These are phyloP conservation scores for Sporisorium reilianum DNA, from an alignment of 1,284 basidiomycete genomes.

Conservation along the genomic window DNA sequence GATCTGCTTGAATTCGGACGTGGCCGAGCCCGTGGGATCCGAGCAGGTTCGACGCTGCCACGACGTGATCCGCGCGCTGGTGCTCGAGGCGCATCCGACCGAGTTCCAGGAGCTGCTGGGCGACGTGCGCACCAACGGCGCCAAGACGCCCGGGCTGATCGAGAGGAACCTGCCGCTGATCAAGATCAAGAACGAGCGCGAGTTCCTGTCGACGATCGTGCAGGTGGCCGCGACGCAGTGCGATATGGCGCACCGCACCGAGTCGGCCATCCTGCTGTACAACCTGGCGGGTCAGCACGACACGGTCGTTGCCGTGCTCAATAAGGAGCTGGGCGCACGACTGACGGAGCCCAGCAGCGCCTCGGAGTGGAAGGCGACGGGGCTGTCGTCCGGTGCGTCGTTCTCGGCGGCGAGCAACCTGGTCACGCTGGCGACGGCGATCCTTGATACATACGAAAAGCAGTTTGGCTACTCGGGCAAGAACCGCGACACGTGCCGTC, in stretches of 20 bases:
- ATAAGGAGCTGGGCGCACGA: slow-evolving; percentile 85
- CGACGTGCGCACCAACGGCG: slow-evolving; percentile 87
- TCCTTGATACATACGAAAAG: slow-evolving; percentile 86
- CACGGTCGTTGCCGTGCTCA: slow-evolving; percentile 88
- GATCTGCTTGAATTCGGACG: slow-evolving; percentile 82
- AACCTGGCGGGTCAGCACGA: slow-evolving; percentile 92
- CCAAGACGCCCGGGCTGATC: slow-evolving; percentile 86
- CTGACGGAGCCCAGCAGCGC: slow-evolving; percentile 59
- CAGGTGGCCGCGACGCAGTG: slow-evolving; percentile 81
- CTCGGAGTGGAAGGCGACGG: slow-evolving; percentile 40
- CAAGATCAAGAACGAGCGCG: slow-evolving; percentile 77
- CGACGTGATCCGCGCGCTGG: slow-evolving; percentile 87
- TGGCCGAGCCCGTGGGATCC: slow-evolving; percentile 75
- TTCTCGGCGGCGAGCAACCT: slow-evolving; percentile 79
- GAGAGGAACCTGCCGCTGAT: slow-evolving; percentile 85
- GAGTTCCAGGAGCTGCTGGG: slow-evolving; percentile 88
- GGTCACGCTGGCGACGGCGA: slow-evolving; percentile 83
- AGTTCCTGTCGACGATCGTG: slow-evolving; percentile 87
- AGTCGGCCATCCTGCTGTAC: slow-evolving; percentile 94
- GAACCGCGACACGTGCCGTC: slow-evolving; percentile 75
- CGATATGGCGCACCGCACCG: slow-evolving; percentile 78
- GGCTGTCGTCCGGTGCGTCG: slow-evolving; percentile 43
- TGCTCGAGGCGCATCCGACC: slow-evolving; percentile 80
- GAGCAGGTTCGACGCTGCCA: slow-evolving; percentile 87
- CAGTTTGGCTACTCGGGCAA: slow-evolving; percentile 78